Base-by-base conservation (phyloP, 495 filamentous ascomycete genomes). In the Friedmanniomyces simplex region DNA sequence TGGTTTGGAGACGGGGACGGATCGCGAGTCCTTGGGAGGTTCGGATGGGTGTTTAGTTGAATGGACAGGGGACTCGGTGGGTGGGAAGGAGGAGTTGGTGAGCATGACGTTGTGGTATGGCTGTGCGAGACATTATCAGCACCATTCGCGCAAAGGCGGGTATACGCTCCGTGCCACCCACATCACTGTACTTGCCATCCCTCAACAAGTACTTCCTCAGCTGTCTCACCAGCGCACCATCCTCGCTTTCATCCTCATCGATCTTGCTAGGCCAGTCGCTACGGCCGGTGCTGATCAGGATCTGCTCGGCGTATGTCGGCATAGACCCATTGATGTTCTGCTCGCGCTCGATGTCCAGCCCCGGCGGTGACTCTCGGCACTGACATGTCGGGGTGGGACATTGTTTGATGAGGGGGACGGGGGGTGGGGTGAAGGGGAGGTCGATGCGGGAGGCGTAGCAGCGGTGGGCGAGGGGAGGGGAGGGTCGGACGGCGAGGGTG, bases 241-340 rank as follows among this genome's bases (percentile, higher is more conserved):
- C 74, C 11, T 26, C 26, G n/a, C 56, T 24, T 48, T 56, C 55
- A 52, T 86, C 80, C 77, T 95, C 68, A 69, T 85, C 74, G 67
- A 90, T 84, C 42, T 75, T 74, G 67, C 76, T 80, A 18, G 77
- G 77, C 93, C 93, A 98, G 68, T 96, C 87, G 21, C 74, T 65
- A 56, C 82, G 78, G 8, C 88, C 89, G 0, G 91, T 95, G 56
- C 81, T 87, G 16, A 96, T 75, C 2, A 98, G 67, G 3, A 96
- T 76, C 54, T 97, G 91, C 60, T 89, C 82, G 18, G 81, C 76
- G 67, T 96, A 93, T 16, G 74, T 70, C 4, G 86, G 77, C 72
- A 96, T 87, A 3, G 88, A 85, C 18, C 83, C 83, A 64, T 82
- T 82, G 45, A 97, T 69, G 2, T 78, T 71, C 52, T 79, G 82